Conservation (phyloP, 371 early-diverging fungal genomes). For the Massospora cicadina region DNA sequence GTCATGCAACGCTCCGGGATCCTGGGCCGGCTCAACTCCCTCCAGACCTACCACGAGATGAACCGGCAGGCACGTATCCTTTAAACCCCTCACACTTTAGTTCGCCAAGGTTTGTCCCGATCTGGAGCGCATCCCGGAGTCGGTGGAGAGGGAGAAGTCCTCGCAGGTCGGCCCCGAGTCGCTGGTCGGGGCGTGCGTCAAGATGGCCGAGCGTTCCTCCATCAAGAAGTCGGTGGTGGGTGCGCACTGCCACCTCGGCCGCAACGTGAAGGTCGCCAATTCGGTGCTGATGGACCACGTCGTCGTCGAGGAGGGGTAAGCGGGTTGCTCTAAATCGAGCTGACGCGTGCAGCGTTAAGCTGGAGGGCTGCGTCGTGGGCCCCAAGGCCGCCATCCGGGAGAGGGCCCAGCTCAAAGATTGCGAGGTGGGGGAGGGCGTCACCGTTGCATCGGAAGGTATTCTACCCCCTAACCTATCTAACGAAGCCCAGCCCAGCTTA, state of each 20-base stretch:
- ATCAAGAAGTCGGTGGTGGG: slow-evolving; percentile 88
- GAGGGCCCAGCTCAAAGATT: slow-evolving; percentile 64
- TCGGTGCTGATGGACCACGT: slow-evolving; percentile 89
- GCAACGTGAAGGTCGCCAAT: slow-evolving; percentile 83
- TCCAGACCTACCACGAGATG: slow-evolving; percentile 64
- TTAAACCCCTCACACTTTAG: background rate
- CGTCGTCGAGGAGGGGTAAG: slow-evolving; percentile 65
- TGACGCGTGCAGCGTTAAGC: slow-evolving; percentile 46
- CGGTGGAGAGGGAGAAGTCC: slow-evolving; percentile 2
- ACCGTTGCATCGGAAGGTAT: slow-evolving; percentile 53
- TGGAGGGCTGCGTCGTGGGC: slow-evolving; percentile 79
- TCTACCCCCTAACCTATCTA: background rate
- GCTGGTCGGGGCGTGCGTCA: slow-evolving; percentile 69
- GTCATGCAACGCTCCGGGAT: background rate
- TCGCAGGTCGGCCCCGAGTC: slow-evolving; percentile 54
- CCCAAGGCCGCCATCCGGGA: slow-evolving; percentile 57
- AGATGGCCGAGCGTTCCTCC: slow-evolving; percentile 74
- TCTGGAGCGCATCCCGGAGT: background rate
- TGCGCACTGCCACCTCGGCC: slow-evolving; percentile 78
- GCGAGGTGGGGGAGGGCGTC: slow-evolving; percentile 66
- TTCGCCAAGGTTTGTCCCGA: background rate
- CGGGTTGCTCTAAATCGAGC: slow-evolving; percentile 5
- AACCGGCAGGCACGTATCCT: slow-evolving; percentile 41
- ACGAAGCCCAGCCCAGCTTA: background rate
- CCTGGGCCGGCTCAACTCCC: slow-evolving; percentile 57